phyloP scores from a whole-genome alignment of 805 yeast species.

The Starmerella vitae region DNA sequence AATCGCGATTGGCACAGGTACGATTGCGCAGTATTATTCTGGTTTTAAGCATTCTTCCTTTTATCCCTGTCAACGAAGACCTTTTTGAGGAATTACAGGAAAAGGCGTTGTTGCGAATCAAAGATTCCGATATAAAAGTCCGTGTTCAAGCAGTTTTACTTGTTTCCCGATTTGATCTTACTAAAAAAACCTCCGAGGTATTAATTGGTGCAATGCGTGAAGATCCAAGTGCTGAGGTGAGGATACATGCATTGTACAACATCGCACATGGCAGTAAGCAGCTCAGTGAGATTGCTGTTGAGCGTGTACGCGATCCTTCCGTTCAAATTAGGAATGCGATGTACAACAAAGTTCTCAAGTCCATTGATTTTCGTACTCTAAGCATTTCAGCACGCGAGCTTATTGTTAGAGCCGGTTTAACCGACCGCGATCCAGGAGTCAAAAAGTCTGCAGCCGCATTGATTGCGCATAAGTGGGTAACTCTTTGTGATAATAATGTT shows the following conservation, averaged over 20 bases:
- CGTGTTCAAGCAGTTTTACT: constrained; percentile 77
- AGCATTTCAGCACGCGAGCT: constrained; percentile 46
- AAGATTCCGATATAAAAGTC: constrained; percentile 55
- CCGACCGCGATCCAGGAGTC: constrained; percentile 70
- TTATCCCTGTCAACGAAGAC: constrained; percentile 64
- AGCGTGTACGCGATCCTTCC: constrained; percentile 72
- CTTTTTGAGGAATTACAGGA: constrained; percentile 49
- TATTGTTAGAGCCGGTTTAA: constrained; percentile 69
- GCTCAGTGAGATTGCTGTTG: constrained; percentile 40
- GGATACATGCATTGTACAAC: constrained; percentile 70
- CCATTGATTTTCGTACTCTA: constrained; percentile 46
- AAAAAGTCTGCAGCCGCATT: constrained; percentile 56
- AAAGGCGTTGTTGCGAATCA: constrained; percentile 47
- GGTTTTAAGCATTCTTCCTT: constrained; percentile 58
- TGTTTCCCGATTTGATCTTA: constrained; percentile 59
- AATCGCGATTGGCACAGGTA: constrained; percentile 61
- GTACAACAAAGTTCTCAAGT: constrained; percentile 53
- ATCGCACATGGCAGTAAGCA: constrained; percentile 36
- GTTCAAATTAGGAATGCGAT: constrained; percentile 58
- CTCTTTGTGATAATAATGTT: constrained; percentile 52
- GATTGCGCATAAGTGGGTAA: constrained; percentile 62
- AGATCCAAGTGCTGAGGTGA: constrained; percentile 78
- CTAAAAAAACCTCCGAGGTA: constrained; percentile 26
- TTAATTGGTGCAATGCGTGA: constrained; percentile 38
- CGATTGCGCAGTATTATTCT: constrained; percentile 64